A percentile compares a stretch with the other conserved stretches of the same genome.
Evolutionary conservation across 1,139 yeast species (phyloP).

Genomic region (Scheffersomyces stambukii): DNA sequence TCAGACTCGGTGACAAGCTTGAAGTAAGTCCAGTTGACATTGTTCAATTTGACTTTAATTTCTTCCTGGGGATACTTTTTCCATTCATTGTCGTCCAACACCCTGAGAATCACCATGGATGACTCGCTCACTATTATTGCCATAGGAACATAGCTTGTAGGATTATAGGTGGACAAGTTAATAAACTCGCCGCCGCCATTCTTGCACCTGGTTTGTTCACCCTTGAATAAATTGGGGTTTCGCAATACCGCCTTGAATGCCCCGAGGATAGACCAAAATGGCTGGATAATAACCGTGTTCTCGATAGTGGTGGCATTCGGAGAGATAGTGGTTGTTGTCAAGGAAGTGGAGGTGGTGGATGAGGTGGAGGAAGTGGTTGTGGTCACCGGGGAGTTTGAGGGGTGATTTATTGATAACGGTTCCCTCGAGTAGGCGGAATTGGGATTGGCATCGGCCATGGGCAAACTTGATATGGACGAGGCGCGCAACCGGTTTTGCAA

Average conservation of each 20-base stretch:
- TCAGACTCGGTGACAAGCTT: slow-evolving; percentile 36
- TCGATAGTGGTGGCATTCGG: slow-evolving; percentile 27
- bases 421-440: slow-evolving; percentile 1
- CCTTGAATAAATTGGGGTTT: slow-evolving; percentile 48
- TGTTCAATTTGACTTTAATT: slow-evolving; percentile 51
- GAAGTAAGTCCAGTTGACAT: slow-evolving; percentile 55
- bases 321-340: slow-evolving; percentile 13
- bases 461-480: slow-evolving; percentile 9
- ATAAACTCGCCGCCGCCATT: slow-evolving; percentile 17
- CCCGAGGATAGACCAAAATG: slow-evolving; percentile 65
- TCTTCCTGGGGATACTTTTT: slow-evolving; percentile 20
- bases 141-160: slow-evolving; percentile 12
- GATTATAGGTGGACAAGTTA: slow-evolving; percentile 2
- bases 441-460: slow-evolving; percentile 1
- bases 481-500: slow-evolving; percentile 12
- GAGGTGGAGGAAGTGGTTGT: slow-evolving; percentile 11
- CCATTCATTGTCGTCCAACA: slow-evolving; percentile 22
- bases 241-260: slow-evolving; percentile 54
- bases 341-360: slow-evolving; percentile 13
- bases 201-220: slow-evolving; percentile 39
- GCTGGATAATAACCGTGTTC: slow-evolving; percentile 42
- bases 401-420: no score
- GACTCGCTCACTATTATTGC: slow-evolving; percentile 29
- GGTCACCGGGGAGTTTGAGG: slow-evolving; percentile 8
- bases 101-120: slow-evolving; percentile 39